Evolutionary conservation across 2,329 filamentous ascomycete species (phyloP), one percentile per base, ranked within the genome.

Genomic region (Apiospora pterosperma): DNA sequence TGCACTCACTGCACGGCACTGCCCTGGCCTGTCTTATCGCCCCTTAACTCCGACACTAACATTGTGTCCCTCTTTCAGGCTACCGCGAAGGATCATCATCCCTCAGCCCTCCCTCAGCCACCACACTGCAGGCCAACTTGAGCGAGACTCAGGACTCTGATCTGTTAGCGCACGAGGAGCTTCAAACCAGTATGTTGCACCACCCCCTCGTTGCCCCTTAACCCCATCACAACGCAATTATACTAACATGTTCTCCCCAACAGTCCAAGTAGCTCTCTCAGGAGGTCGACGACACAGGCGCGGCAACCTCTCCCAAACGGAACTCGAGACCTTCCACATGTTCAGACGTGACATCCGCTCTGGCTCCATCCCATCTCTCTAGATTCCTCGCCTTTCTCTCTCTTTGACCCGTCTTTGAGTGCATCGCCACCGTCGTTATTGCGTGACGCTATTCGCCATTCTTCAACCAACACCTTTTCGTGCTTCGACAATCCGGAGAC

Each of bases 311-410:
- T 62, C 60, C 19, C 38, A 62, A 34, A 42, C 39, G 14, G 60
- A 62, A 19, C 31, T 62, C 31, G 60, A 62, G 39, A 44, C 38
- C 39, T 62, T 62, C 60, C 60, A 62, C 60, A 36, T 62, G 60
- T 62, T 62, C 60, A 25, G 60, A n/a, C 19, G 39, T 23, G 60
- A 62, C 60, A 41, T 62, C 12, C 60, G 60, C 39, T 48, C 38
- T 25, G 38, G 38, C 23, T 62, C 60, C 25, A 62, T 62, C 12
- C 38, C 60, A 2, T 38, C 58, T 23, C 3, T 38, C 11, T 60
- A 60, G 58, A 60, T 55, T 31, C 16, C 3, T 42, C 41, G 21
- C 41, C 23, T n/a, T 16, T 52, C 44, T 52, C 44, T 31, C 23
- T 52, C 44, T 28, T 4, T n/a, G n/a, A n/a, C n/a, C n/a, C n/a